Evolutionary conservation across 495 filamentous ascomycete species (phyloP), one percentile per base, ranked within the genome.

Genomic region (Poronia punctata): DNA sequence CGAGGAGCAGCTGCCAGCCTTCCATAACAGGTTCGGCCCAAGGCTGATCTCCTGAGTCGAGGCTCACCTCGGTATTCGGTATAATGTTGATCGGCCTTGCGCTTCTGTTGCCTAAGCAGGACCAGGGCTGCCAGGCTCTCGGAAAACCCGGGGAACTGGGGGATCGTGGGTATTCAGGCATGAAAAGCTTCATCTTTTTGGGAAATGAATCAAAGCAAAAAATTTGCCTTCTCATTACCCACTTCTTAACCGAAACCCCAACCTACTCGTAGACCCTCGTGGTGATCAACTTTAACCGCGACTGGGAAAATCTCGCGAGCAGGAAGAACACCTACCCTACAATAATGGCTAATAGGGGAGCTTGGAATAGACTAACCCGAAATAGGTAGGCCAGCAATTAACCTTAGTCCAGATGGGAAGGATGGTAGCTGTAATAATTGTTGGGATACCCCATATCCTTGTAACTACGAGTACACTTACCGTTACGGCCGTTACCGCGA

Each of bases 41-140:
- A 32, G 24, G 24, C 18, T 40, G 38, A 31, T 17, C 21, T n/a
- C 8, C 11, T 9, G 3, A 30, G 14, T 26, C 12, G 19, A 25
- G 38, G 28, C 38, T 41, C 38, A 30, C 28, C 22, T 18, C n/a
- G n/a, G n/a, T n/a, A 30, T 41, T 34, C 38, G 38, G 38, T 2
- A 24, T 3, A 33, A 41, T 5, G 11, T 29, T 10, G 15, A 5
- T 5, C 27, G 27, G 10, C 27, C 4, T 14, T 29, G 27, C 27
- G 27, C 4, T 5, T 39, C 7, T 29, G 4, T 29, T 14, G 3
- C 11, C 27, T 32, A 30, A 28, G 27, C 38, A 40, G 12, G 19
- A 5, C 29, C 16, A 41, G 38, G 5, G 15, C 11, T 16, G 7
- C 29, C 16, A 41, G 38, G 5, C 20, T 12, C 21, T 24, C 17